These are phyloP conservation scores for Ophiocordyceps camponoti-saundersi DNA, from an alignment of 2,329 filamentous ascomycete species.

Conservation along the genomic window DNA sequence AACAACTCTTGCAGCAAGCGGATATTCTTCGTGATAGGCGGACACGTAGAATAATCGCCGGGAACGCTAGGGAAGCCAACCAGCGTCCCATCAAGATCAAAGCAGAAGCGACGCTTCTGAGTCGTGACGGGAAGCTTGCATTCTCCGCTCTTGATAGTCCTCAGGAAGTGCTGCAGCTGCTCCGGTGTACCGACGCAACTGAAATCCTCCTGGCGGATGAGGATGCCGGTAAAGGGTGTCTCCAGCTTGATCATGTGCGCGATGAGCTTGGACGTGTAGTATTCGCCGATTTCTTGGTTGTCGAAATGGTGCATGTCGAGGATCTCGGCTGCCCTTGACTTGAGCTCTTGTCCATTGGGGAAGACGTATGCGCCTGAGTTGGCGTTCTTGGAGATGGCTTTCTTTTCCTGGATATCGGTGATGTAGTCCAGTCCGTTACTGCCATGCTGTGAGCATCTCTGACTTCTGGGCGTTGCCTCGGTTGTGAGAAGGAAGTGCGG, in stretches of 20 bases:
- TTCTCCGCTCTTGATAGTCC: constrained; percentile 2
- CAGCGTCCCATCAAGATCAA: constrained; percentile 14
- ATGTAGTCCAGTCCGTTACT: too few species aligned
- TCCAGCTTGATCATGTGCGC: constrained; percentile 8
- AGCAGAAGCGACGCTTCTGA: constrained; percentile 14
- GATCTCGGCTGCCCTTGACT: too few species aligned
- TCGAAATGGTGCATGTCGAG: too few species aligned
- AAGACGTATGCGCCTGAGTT: too few species aligned
- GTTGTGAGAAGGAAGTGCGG: too few species aligned
- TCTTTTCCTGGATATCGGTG: too few species aligned
- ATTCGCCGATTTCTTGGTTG: not conserved
- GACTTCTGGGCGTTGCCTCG: too few species aligned
- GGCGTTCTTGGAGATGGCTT: too few species aligned
- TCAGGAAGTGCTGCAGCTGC: constrained; percentile 11
- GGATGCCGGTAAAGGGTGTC: not conserved
- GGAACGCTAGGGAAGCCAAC: constrained; percentile 10
- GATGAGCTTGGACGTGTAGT: constrained; percentile 8
- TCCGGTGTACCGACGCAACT: constrained; percentile 12
- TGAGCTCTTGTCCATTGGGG: too few species aligned
- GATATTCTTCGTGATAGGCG: constrained; percentile 12
- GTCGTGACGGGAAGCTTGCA: constrained; percentile 3
- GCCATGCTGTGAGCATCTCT: too few species aligned
- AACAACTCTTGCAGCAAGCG: constrained; percentile 11
- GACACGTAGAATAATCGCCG: constrained; percentile 13
- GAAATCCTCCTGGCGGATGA: constrained; percentile 6